Evolutionary conservation across 106 monocot genomes (phyloP).

Genomic region (Dendrobium chrysotoxum): DNA sequence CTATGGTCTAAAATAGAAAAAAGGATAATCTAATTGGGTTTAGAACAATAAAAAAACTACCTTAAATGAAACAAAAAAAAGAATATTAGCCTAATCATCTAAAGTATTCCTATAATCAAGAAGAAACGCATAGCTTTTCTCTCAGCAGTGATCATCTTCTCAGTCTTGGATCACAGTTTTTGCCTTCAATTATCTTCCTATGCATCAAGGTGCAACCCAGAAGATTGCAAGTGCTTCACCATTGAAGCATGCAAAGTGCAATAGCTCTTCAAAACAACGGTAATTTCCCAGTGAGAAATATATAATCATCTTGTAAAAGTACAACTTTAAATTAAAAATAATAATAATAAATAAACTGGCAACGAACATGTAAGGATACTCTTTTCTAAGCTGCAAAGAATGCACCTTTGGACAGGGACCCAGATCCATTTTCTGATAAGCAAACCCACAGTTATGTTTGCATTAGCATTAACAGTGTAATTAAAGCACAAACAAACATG

Average conservation of each 20-base stretch:
- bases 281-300: neutral
- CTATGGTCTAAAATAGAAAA: neutral
- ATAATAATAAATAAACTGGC: neutral
- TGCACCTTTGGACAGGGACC: slow-evolving; percentile 84
- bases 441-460: neutral
- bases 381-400: slow-evolving; percentile 72
- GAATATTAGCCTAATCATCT: neutral
- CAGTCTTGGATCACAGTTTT: no score
- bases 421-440: slow-evolving; percentile 77
- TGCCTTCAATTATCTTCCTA: neutral
- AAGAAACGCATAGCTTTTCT: neutral
- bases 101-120: neutral
- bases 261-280: no score
- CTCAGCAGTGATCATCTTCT: neutral
- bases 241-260: neutral
- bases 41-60: no score
- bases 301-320: neutral
- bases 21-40: neutral
- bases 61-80: neutral
- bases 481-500: neutral
- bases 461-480: neutral
- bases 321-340: neutral
- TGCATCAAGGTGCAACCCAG: neutral
- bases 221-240: neutral
- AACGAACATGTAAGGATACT: slow-evolving; percentile 56